Conservation (phyloP, 352 stramenopile genomes). For the Phytopythium montanum region DNA sequence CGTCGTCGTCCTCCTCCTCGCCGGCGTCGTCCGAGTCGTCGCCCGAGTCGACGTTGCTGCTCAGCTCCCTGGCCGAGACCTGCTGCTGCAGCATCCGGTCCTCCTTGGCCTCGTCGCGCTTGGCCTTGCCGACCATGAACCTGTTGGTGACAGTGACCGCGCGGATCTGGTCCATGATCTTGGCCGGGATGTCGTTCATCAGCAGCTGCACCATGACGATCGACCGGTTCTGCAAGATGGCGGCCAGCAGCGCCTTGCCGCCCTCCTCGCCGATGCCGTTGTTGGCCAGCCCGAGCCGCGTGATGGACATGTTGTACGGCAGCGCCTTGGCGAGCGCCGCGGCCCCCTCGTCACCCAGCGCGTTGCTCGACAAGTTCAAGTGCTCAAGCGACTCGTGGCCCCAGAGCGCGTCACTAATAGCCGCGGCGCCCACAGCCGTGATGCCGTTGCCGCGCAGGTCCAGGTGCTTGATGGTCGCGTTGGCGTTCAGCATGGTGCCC, state of each 20-base stretch:
- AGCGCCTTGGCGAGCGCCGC: slow-evolving; percentile 40
- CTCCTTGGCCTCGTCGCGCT: slow-evolving; percentile 37
- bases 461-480: slow-evolving; percentile 45
- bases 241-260: slow-evolving; percentile 37
- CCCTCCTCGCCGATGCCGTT: slow-evolving; percentile 42
- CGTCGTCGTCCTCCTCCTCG: slow-evolving; percentile 24
- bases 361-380: slow-evolving; percentile 38
- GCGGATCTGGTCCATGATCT: slow-evolving; percentile 34
- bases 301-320: slow-evolving; percentile 47
- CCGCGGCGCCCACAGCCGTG: slow-evolving; percentile 21
- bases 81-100: slow-evolving; percentile 19
- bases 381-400: slow-evolving; percentile 46
- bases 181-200: slow-evolving; percentile 37
- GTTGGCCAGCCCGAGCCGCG: slow-evolving; percentile 42
- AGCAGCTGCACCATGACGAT: slow-evolving; percentile 40
- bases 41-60: slow-evolving; percentile 1
- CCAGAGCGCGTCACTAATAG: slow-evolving; percentile 36
- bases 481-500: slow-evolving; percentile 46
- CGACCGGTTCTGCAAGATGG: slow-evolving; percentile 38
- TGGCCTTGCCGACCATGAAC: slow-evolving; percentile 34
- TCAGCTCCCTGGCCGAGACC: slow-evolving; percentile 13
- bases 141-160: slow-evolving; percentile 45
- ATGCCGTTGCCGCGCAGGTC: slow-evolving; percentile 52
- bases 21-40: slow-evolving; percentile 21
- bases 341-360: slow-evolving; percentile 40